phyloP scores from a whole-genome alignment of 2,329 filamentous ascomycete species.

The Talaromyces sp. region DNA sequence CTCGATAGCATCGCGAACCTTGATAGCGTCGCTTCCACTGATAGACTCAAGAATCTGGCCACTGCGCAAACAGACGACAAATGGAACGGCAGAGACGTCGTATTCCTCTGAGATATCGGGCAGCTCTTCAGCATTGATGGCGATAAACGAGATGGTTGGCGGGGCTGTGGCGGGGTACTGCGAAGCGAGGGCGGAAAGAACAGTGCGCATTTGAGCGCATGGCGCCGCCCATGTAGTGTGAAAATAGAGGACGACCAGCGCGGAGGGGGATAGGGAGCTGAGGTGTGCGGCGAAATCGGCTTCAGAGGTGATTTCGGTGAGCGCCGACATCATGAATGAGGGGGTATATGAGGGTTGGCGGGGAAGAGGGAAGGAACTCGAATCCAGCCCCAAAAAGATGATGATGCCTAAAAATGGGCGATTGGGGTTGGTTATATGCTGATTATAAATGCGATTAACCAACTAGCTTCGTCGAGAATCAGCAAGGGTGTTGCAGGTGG shows the following conservation, averaged over 20 bases:
- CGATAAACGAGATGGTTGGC: slow-evolving; percentile 76
- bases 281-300: slow-evolving; percentile 50
- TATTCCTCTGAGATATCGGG: slow-evolving; percentile 89
- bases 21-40: slow-evolving; percentile 84
- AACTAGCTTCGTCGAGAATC: background rate
- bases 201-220: slow-evolving; percentile 88
- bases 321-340: slow-evolving; percentile 65
- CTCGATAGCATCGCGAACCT: slow-evolving; percentile 84
- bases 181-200: slow-evolving; percentile 81
- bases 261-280: slow-evolving; percentile 65
- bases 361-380: slow-evolving; percentile 9
- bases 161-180: slow-evolving; percentile 75
- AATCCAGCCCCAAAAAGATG: background rate
- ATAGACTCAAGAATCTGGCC: slow-evolving; percentile 79
- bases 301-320: slow-evolving; percentile 73
- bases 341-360: background rate
- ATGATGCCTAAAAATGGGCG: background rate
- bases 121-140: slow-evolving; percentile 91
- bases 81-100: slow-evolving; percentile 92
- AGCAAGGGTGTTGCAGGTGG: background rate
- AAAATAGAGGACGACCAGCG: slow-evolving; percentile 87
- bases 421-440: background rate
- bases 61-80: slow-evolving; percentile 78
- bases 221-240: slow-evolving; percentile 96
- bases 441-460: background rate